Conservation (phyloP, 2,329 filamentous ascomycete genomes). For the Arthrobotrys pseudoclavata region DNA sequence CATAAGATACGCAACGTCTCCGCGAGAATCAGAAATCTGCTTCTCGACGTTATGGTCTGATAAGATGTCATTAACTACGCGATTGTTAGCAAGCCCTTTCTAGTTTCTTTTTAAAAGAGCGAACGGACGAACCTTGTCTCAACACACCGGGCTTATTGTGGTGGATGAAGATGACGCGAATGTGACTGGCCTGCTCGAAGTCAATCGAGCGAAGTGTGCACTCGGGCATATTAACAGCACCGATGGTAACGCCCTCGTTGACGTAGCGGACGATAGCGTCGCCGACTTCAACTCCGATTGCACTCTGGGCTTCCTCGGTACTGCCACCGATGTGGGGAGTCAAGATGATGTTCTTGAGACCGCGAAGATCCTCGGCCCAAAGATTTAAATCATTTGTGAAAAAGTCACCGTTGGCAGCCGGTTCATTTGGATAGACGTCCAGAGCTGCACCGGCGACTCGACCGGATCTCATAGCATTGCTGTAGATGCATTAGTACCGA, state of each 20-base stretch:
- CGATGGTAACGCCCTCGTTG: conserved; percentile 91
- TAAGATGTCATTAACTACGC: conserved; percentile 88
- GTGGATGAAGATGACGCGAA: conserved; percentile 96
- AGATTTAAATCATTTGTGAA: conserved; percentile 86
- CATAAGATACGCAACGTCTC: conserved; percentile 96
- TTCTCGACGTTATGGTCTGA: conserved; percentile 98
- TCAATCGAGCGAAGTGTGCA: conserved; percentile 90
- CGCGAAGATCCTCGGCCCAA: conserved; percentile 87
- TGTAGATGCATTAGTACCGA: conserved; percentile 25
- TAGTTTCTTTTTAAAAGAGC: conserved; percentile 6
- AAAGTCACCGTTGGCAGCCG: conserved; percentile 92
- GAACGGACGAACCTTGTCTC: conserved; percentile 74
- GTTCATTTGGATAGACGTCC: conserved; percentile 95
- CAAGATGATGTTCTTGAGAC: conserved; percentile 90
- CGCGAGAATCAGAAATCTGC: conserved; percentile 95
- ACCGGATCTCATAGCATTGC: conserved; percentile 82
- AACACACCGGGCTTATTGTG: conserved; percentile 96
- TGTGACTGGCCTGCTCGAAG: conserved; percentile 87
- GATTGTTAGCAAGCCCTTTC: not conserved
- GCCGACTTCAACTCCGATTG: conserved; percentile 93
- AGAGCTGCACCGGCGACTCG: conserved; percentile 95
- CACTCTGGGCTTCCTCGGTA: conserved; percentile 96
- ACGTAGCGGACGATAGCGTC: conserved; percentile 92
- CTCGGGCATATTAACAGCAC: conserved; percentile 95
- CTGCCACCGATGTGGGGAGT: conserved; percentile 97